Evolutionary conservation across 2,329 filamentous ascomycete species (phyloP).

Genomic region (Venturiaceae sp.): DNA sequence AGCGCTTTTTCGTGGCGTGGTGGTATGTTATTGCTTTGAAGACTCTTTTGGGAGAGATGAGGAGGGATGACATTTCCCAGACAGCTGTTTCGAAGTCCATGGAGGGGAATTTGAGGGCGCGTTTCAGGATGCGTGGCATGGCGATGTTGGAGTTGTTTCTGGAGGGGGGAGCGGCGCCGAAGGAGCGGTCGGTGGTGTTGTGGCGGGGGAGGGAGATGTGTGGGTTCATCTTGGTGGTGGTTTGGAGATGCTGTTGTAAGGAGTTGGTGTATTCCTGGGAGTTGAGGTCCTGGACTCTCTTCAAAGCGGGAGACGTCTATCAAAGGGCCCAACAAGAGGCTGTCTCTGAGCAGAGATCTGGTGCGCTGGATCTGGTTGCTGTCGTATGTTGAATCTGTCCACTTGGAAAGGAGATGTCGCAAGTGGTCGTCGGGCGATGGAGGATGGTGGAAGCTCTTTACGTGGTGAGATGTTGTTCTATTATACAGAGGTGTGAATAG

Average conservation of each 20-base stretch:
- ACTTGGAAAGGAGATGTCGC: background rate
- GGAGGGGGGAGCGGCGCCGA: slow-evolving; percentile 41
- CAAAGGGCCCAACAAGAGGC: no score
- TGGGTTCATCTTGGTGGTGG: slow-evolving; percentile 38
- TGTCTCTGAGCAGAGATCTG: background rate
- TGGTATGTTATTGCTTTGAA: slow-evolving; percentile 64
- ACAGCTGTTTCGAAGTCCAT: slow-evolving; percentile 69
- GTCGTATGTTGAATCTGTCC: background rate
- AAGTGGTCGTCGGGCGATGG: background rate
- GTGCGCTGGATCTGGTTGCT: background rate
- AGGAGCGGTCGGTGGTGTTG: slow-evolving; percentile 41
- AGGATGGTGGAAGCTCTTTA: background rate
- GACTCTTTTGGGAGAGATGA: slow-evolving; percentile 61
- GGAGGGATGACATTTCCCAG: slow-evolving; percentile 61
- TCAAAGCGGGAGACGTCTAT: no score
- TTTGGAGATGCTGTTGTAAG: background rate
- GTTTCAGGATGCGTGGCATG: slow-evolving; percentile 52
- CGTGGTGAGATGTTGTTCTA: no score
- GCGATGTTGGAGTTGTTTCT: slow-evolving; percentile 41
- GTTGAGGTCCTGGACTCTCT: no score
- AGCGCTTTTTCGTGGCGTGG: slow-evolving; percentile 57
- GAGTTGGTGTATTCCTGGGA: background rate
- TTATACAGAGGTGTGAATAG: background rate
- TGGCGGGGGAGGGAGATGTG: slow-evolving; percentile 51
- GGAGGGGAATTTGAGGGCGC: slow-evolving; percentile 61